Conservation (phyloP, 768 basidiomycete species). For the Tubosaeta brunneosetosa region DNA sequence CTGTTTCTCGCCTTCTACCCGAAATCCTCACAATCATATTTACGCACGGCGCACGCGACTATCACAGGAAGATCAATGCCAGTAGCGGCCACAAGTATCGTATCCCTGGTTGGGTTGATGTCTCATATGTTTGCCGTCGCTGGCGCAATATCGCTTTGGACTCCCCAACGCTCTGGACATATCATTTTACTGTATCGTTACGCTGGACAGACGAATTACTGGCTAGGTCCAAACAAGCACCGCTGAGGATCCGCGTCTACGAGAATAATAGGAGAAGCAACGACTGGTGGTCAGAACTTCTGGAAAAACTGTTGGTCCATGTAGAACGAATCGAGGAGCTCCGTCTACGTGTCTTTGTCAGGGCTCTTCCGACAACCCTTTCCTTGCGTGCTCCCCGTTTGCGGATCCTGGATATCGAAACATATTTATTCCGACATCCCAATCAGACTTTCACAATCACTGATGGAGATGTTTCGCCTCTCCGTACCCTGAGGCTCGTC, state of each 20-base stretch:
- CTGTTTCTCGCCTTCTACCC: too few relatives aligned
- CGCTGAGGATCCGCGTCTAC: not conserved
- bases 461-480: not conserved
- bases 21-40: too few relatives aligned
- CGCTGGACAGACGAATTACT: constrained; percentile 39
- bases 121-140: too few relatives aligned
- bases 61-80: too few relatives aligned
- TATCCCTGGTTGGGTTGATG: too few relatives aligned
- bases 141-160: too few relatives aligned
- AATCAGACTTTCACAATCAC: not conserved
- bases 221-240: constrained; percentile 28
- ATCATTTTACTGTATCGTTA: constrained; percentile 24
- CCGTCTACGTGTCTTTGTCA: not conserved
- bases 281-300: not conserved
- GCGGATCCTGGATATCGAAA: not conserved
- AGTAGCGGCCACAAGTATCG: too few relatives aligned
- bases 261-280: constrained; percentile 26
- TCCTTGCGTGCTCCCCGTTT: not conserved
- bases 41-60: too few relatives aligned
- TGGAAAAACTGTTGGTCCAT: not conserved
- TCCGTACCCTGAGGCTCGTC: not conserved
- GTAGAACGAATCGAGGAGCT: not conserved
- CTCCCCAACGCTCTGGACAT: too few relatives aligned
- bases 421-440: not conserved
- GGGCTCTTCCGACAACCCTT: not conserved